phyloP scores from a whole-genome alignment of 495 filamentous ascomycete genomes.

The Glonium stellatum region DNA sequence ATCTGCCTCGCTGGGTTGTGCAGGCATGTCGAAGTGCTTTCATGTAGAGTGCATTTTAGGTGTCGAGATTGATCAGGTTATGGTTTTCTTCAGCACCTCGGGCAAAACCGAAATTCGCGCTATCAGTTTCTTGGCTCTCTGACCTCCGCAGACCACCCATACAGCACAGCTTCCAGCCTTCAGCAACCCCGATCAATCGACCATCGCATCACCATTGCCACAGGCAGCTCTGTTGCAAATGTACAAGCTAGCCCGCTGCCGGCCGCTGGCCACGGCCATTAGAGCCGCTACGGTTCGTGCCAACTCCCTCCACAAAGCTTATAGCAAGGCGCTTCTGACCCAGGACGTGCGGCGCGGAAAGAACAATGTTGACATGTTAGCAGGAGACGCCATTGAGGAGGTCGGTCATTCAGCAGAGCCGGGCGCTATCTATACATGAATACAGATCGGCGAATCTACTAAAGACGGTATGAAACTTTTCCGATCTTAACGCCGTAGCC shows the following conservation, averaged over 20 bases:
- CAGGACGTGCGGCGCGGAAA: constrained; percentile 8
- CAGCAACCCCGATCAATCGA: not conserved
- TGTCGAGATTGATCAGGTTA: not conserved
- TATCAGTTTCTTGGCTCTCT: not conserved
- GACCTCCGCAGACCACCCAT: not conserved
- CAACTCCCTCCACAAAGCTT: constrained; percentile 10
- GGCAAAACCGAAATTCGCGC: constrained; percentile 1
- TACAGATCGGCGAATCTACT: constrained; percentile 89
- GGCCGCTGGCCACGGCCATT: constrained; percentile 60
- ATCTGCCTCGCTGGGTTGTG: constrained; percentile 35
- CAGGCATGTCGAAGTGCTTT: constrained; percentile 13
- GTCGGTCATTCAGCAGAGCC: constrained; percentile 61
- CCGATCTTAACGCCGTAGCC: constrained; percentile 12
- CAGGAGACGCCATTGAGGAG: constrained; percentile 47
- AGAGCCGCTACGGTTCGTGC: constrained; percentile 54
- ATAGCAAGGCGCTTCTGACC: constrained; percentile 24
- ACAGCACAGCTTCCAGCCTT: constrained; percentile 26
- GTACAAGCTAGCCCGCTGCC: constrained; percentile 67
- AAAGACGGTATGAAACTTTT: constrained; percentile 55
- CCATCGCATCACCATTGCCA: not conserved
- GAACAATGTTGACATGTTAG: constrained; percentile 24
- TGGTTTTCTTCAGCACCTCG: not conserved
- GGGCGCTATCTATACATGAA: constrained; percentile 92
- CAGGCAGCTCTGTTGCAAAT: constrained; percentile 37
- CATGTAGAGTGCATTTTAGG: not conserved